phyloP scores from a whole-genome alignment of 495 filamentous ascomycete genomes.

The Aspergillus wentii region DNA sequence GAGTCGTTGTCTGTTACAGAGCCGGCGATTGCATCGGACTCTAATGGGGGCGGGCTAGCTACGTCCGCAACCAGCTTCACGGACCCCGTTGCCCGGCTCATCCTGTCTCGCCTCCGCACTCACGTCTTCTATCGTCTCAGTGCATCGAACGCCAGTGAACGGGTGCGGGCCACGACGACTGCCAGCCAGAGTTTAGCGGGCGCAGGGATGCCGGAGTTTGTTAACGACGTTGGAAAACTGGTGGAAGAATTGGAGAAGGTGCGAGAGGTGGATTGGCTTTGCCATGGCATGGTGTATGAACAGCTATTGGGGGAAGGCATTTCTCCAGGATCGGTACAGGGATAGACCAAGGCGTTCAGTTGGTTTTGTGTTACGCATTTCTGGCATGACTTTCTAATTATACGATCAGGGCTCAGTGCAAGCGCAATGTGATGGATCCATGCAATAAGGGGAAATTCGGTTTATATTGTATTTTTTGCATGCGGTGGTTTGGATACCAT shows the following conservation, averaged over 20 bases:
- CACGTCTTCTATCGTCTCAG: constrained; percentile 75
- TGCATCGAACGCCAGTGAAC: constrained; percentile 72
- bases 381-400: too few relatives aligned
- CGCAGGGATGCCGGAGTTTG: constrained; percentile 83
- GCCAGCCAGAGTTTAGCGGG: constrained; percentile 78
- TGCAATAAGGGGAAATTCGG: too few relatives aligned
- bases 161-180: constrained; percentile 72
- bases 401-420: too few relatives aligned
- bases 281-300: constrained; percentile 81
- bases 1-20: constrained; percentile 9
- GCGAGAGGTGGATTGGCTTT: constrained; percentile 70
- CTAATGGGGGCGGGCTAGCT: constrained; percentile 1
- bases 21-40: constrained; percentile 3
- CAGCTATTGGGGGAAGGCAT: constrained; percentile 42
- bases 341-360: too few relatives aligned
- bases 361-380: background rate
- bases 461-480: too few relatives aligned
- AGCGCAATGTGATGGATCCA: too few relatives aligned
- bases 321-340: constrained; percentile 12
- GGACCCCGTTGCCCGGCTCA: constrained; percentile 76
- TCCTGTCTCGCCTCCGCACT: constrained; percentile 66
- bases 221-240: constrained; percentile 74
- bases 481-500: too few relatives aligned
- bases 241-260: constrained; percentile 75
- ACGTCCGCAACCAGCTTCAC: constrained; percentile 38